Base-by-base conservation (phyloP, 2,329 filamentous ascomycete species). In the Alternaria novae-zelandiae region DNA sequence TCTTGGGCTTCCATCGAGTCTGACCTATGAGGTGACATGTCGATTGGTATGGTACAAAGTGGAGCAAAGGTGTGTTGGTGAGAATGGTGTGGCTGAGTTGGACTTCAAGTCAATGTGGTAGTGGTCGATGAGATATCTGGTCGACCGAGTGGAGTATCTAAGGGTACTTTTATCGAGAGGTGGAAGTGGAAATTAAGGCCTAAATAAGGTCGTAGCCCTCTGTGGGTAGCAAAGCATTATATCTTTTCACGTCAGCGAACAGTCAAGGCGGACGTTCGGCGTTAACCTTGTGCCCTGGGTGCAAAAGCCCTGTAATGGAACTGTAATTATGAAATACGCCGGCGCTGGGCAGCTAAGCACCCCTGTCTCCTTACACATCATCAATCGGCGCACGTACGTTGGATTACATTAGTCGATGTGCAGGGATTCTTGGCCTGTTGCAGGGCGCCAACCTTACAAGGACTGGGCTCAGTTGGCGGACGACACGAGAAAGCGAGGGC, bases 1-100 rank as follows among this genome's bases (percentile, higher is more conserved):
- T 80, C 80, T 71, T 85, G 83, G 20, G 74, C 70, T 54, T 80
- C 78, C 77, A 80, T 80, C 45, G 78, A 79, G 59, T 72, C 76
- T 58, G 76, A 76, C 54, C 77, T 70, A 57, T 79, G 76, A 50
- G 76, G 75, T 46, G 78, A 74, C 77, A 79, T 79, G 65, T 36
- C 54, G 47, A 58, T 25, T 60, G 57, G 51, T 21, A 28, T 47
- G 25, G 61, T 61, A 23, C 28, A 43, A 21, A 57, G 50, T 64
- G 49, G 36, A 17, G 30, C 13, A 21, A 32, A 20, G 12, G 17
- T 17, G 21, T 32, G 41, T 23, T 32, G 17, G 30, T 36, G 45
- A 50, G 32, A n/a, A 43, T n/a, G 49, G 45, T 55, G 51, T 23
- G 41, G 23, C 25, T 51, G 49, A 17, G 44, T n/a, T 44, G 15